Evolutionary conservation across 345 rosid species (phyloP).

Genomic region (Iberis pinnata): DNA sequence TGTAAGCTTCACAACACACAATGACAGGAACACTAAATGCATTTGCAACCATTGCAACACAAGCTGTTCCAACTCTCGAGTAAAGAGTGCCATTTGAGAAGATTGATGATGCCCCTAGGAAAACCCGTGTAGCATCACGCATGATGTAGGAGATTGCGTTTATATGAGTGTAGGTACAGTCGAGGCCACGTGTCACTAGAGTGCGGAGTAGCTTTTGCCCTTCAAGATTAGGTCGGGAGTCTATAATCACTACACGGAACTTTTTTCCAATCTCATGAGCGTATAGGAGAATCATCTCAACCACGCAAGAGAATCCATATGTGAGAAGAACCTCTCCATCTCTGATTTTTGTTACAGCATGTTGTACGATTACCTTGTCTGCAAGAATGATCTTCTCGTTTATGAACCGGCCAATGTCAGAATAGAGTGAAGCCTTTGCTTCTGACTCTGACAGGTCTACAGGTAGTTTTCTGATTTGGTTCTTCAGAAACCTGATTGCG

Average conservation of each 20-base stretch:
- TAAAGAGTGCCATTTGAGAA: conserved; percentile 71
- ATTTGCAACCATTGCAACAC: conserved; percentile 76
- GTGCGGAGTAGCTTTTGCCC: conserved; percentile 57
- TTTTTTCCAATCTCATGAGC: conserved; percentile 67
- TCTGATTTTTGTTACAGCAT: conserved; percentile 63
- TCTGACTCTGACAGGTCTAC: conserved; percentile 47
- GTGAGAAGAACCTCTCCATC: conserved; percentile 77
- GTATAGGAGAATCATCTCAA: conserved; percentile 66
- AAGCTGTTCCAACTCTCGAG: conserved; percentile 69
- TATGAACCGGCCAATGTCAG: conserved; percentile 62
- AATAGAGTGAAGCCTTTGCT: conserved; percentile 47
- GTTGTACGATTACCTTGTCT: conserved; percentile 56
- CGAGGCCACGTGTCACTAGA: conserved; percentile 52
- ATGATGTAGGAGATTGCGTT: conserved; percentile 68
- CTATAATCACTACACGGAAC: conserved; percentile 62
- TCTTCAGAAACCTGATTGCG: conserved; percentile 72
- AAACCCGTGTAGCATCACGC: conserved; percentile 62
- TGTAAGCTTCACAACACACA: conserved; percentile 78
- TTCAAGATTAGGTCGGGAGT: conserved; percentile 64
- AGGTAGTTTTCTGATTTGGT: conserved; percentile 54
- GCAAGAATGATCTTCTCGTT: conserved; percentile 59
- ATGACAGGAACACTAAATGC: conserved; percentile 60
- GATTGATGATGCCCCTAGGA: conserved; percentile 69
- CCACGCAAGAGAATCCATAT: conserved; percentile 63
- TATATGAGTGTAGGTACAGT: conserved; percentile 67